These are phyloP conservation scores for Pichia paraexigua DNA, from an alignment of 805 yeast genomes.

Conservation along the genomic window DNA sequence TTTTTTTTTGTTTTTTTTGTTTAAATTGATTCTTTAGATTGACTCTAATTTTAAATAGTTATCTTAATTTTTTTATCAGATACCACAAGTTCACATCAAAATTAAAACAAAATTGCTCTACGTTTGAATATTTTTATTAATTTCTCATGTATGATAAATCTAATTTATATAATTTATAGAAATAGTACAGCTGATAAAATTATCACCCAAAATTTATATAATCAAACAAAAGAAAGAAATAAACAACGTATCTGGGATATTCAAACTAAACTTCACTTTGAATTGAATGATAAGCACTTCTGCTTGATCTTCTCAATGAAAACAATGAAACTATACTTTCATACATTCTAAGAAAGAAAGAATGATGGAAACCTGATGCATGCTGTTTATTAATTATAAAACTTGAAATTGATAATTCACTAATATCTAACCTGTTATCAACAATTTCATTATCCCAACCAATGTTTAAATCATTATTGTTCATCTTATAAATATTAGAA, in stretches of 20 bases:
- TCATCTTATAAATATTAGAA: not conserved
- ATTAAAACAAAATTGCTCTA: no score
- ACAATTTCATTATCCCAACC: conserved; percentile 11
- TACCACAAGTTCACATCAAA: no score
- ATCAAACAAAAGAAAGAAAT: not conserved
- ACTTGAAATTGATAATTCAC: not conserved
- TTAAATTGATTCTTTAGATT: no score
- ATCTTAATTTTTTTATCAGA: no score
- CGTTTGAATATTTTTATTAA: no score
- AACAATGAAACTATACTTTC: not conserved
- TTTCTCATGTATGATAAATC: no score
- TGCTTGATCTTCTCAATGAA: not conserved
- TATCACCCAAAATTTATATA: no score
- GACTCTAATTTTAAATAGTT: no score
- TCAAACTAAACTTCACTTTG: not conserved
- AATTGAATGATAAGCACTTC: not conserved
- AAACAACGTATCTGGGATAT: not conserved
- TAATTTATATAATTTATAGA: no score
- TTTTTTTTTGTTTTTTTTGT: no score
- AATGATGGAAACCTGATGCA: no score
- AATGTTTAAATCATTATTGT: not conserved
- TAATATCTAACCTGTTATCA: conserved; percentile 1
- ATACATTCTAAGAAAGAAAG: not conserved
- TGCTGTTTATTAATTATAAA: not conserved
- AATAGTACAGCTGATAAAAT: no score